These are phyloP conservation scores for Candida ortonii DNA, from an alignment of 805 yeast species.

Conservation along the genomic window DNA sequence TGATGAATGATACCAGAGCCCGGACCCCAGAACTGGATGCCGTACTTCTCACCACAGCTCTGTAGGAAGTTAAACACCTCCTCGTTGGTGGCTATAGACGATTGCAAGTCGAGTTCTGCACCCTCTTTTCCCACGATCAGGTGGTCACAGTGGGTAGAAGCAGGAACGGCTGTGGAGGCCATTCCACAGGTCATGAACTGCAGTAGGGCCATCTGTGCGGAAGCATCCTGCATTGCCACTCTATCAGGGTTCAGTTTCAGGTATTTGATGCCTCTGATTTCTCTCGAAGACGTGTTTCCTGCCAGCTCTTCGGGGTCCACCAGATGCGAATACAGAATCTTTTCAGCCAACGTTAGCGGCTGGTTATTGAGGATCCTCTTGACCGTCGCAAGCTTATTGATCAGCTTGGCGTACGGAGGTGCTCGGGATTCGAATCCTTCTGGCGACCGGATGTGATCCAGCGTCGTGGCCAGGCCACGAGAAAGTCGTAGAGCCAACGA, in stretches of 20 bases:
- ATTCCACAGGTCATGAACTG: slow-evolving; percentile 96
- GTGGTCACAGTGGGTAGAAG: slow-evolving; percentile 97
- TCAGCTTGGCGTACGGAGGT: slow-evolving; percentile 83
- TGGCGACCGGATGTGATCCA: slow-evolving; percentile 43
- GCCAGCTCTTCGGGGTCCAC: slow-evolving; percentile 89
- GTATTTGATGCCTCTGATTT: slow-evolving; percentile 81
- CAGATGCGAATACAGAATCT: slow-evolving; percentile 90
- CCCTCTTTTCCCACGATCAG: slow-evolving; percentile 95
- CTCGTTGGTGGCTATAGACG: slow-evolving; percentile 85
- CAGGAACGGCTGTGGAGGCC: slow-evolving; percentile 89
- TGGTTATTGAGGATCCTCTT: slow-evolving; percentile 31
- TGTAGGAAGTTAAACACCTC: slow-evolving; percentile 93
- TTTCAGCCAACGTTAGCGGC: slow-evolving; percentile 94
- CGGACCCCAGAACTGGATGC: slow-evolving; percentile 98
- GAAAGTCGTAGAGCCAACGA: slow-evolving; percentile 8
- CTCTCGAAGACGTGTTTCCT: slow-evolving; percentile 33
- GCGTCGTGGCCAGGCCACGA: slow-evolving; percentile 28
- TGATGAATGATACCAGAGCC: slow-evolving; percentile 98
- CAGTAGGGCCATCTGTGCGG: slow-evolving; percentile 96
- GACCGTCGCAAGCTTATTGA: slow-evolving; percentile 52
- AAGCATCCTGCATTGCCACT: slow-evolving; percentile 98
- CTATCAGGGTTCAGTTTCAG: slow-evolving; percentile 95
- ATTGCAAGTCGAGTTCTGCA: slow-evolving; percentile 77
- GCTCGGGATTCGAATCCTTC: slow-evolving; percentile 62
- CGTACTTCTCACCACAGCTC: slow-evolving; percentile 89